phyloP scores from a whole-genome alignment of 1,284 basidiomycete genomes.

The Athelia psychrophila region DNA sequence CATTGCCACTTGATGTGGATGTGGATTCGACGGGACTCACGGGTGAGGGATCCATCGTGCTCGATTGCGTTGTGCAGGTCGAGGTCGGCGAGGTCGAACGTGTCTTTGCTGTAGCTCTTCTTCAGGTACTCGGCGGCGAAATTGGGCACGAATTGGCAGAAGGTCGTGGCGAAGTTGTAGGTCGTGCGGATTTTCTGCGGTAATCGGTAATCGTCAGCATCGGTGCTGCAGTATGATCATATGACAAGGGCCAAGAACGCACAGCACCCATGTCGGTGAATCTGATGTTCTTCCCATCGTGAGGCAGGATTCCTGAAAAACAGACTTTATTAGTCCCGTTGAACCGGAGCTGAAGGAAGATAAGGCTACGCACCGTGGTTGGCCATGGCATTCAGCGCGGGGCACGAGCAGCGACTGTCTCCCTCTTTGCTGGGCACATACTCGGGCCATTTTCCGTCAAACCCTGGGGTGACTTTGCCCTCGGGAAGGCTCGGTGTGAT shows the following conservation, averaged over 20 bases:
- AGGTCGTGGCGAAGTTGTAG: constrained; percentile 68
- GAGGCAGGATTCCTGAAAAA: constrained; percentile 62
- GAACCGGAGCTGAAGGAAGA: not conserved
- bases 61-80: constrained; percentile 76
- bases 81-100: constrained; percentile 62
- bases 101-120: constrained; percentile 52
- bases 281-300: constrained; percentile 60
- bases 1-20: not conserved
- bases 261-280: constrained; percentile 60
- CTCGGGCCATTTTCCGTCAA: constrained; percentile 66
- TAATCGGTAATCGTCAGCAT: too few species aligned
- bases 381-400: constrained; percentile 71
- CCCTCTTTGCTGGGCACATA: constrained; percentile 52
- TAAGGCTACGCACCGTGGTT: constrained; percentile 60
- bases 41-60: constrained; percentile 70
- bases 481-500: constrained; percentile 45
- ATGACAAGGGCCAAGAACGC: too few species aligned
- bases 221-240: too few species aligned
- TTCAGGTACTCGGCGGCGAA: constrained; percentile 43
- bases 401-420: constrained; percentile 69
- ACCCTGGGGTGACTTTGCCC: constrained; percentile 59
- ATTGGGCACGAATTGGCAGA: constrained; percentile 62
- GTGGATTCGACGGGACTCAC: too few species aligned
- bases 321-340: not conserved
- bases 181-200: constrained; percentile 42